These are phyloP conservation scores for Tuber calosporum DNA, from an alignment of 495 filamentous ascomycete species.

Conservation along the genomic window DNA sequence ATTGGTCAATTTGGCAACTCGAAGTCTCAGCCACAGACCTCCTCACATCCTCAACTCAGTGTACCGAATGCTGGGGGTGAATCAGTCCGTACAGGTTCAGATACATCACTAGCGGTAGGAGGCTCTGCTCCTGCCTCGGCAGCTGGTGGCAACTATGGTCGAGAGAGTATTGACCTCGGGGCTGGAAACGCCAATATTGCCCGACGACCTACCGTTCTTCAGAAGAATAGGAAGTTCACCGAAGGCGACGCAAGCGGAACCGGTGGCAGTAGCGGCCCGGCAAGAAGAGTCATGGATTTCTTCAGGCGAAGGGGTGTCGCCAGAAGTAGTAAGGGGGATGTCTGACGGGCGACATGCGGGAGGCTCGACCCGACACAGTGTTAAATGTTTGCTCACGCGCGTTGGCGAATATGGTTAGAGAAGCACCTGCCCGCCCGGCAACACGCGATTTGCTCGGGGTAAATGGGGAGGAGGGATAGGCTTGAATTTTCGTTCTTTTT, in stretches of 20 bases:
- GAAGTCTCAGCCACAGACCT: slow-evolving; percentile 31
- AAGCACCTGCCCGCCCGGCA: slow-evolving; percentile 13
- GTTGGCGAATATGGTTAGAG: slow-evolving; percentile 20
- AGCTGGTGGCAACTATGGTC: slow-evolving; percentile 34
- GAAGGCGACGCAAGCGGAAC: slow-evolving; percentile 70
- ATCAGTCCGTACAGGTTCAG: slow-evolving; percentile 33
- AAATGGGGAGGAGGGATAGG: slow-evolving; percentile 5
- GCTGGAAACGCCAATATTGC: slow-evolving; percentile 22
- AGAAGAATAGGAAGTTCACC: slow-evolving; percentile 77
- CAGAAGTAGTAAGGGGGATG: slow-evolving; percentile 35
- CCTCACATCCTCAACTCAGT: slow-evolving; percentile 38
- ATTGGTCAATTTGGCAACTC: slow-evolving; percentile 10
- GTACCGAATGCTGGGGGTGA: slow-evolving; percentile 25
- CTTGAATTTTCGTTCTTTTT: not conserved
- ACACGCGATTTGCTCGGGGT: slow-evolving; percentile 9
- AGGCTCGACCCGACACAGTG: slow-evolving; percentile 8
- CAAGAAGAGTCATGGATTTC: slow-evolving; percentile 94
- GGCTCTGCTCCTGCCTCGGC: slow-evolving; percentile 46
- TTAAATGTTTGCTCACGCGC: slow-evolving; percentile 15
- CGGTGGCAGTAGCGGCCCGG: slow-evolving; percentile 73
- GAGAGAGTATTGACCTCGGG: slow-evolving; percentile 27
- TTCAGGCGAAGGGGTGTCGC: slow-evolving; percentile 68
- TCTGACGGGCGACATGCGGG: slow-evolving; percentile 7
- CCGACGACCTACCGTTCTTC: slow-evolving; percentile 49
- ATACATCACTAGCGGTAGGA: slow-evolving; percentile 42